Base-by-base conservation (phyloP, 257 asterid species). In the Fraxinus quadrangulata region DNA sequence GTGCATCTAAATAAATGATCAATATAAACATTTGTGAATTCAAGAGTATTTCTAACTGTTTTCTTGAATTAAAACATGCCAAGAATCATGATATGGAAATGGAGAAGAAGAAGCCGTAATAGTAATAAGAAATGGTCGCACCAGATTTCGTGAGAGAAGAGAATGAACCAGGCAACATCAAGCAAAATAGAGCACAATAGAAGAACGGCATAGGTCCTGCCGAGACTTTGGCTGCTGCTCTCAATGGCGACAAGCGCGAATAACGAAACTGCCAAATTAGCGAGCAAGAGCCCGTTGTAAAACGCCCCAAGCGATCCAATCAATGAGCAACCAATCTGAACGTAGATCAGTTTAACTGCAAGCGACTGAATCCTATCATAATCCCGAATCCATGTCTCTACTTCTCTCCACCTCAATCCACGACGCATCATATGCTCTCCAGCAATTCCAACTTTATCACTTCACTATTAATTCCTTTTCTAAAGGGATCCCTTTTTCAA, bases 221-320 rank as follows among this genome's bases (percentile, higher is more conserved):
- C 97, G 66, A 94, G 96, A 84, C 85, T 90, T 88, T 94, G 95
- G 80, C 92, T 92, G 91, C 94, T 89, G 87, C 97, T 94, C 86
- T 91, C 97, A 26, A 94, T 89, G 77, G 98, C 97, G 70, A 94
- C 94, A 74, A 94, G 88, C 7, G 98, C 98, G 79, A 94, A 94
- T 82, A 94, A 80, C 0, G 94, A 89, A 81, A 92, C 81, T 69
- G 85, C 96, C 86, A 92, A 85, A 90, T 90, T 82, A 37, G 86
- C 87, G 73, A 94, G 86, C 87, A 88, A 82, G 4, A 92, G 92
- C 2, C 94, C 97, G 79, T 82, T 94, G 89, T 85, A 94, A 73
- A 92, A 84, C 17, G 97, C 94, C 24, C 97, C 98, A 17, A 94
- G 91, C 11, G 98, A 94, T 84, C 98, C 98, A 85, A 92, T 84